Base-by-base conservation (phyloP, 768 basidiomycete genomes). In the Russula virescens region DNA sequence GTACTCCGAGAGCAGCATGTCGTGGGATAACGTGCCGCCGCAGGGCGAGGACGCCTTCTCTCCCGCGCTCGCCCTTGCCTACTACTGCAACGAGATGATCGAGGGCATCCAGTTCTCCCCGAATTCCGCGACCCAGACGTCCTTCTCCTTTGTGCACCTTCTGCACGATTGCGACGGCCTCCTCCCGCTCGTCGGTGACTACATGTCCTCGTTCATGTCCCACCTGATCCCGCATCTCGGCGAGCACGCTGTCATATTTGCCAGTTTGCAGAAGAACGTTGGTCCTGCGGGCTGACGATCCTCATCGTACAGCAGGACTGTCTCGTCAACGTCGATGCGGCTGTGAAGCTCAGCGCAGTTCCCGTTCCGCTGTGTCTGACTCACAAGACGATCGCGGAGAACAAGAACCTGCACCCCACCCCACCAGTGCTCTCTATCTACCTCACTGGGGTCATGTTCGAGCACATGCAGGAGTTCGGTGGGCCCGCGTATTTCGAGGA, bases 51-150 rank as follows among this genome's bases (percentile, higher is more conserved):
- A 89, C 81, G 72, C 75, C 11, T 93, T 97, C 77, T 88, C 89
- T 8, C 65, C 75, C n/a, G 81, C 86, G 71, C 87, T 96, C 16
- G 95, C 90, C 28, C 81, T 95, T 68, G 86, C 98, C 63, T 98
- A 96, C 77, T 98, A 97, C 77, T 99, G 97, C 81, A 99, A 99
- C 79, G 97, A 99, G 79, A 99, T 97, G 18, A 89, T 98, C 62
- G 88, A 96, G 68, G 97, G 97, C 46, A 87, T 94, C 52, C 88
- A 98, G 77, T 98, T 91, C 76, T 77, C 87, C 2, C 72, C 78
- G 56, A 82, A 85, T 61, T 73, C 75, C n/a, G 69, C 71, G 21
- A 79, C 78, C 26, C 76, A 83, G 6, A 78, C 80, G 28, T 80
- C 87, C 23, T 97, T 98, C 80, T 95, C 95, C 5, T 94, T 89